Evolutionary conservation across 495 filamentous ascomycete genomes (phyloP), one percentile per base, ranked within the genome.

Genomic region (Penicillium cosmopolitanum): DNA sequence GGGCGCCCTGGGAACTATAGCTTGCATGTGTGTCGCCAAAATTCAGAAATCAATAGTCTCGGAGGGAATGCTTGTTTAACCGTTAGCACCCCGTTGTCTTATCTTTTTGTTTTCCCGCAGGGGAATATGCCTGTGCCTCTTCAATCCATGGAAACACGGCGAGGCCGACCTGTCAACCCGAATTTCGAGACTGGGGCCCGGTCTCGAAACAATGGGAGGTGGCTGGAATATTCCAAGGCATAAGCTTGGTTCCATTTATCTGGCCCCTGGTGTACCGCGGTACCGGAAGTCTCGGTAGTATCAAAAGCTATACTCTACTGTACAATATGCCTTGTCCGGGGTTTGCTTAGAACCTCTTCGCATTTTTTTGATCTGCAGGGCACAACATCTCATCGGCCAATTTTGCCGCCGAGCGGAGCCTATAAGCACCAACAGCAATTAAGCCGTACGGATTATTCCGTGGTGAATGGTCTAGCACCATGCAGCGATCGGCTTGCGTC

Each of bases 401-500:
- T 61, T 56, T 43, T 53, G 16, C 57, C 55, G 50, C 46, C 23
- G 6, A 48, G 23, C 19, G 46, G 8, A 48, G 19, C 11, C 46
- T 23, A 31, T 46, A 38, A 38, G 36, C 6, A 38, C 42, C 16
- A 16, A 16, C 42, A 16, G 15, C n/a, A 16, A 19, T 16, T 44
- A 44, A 44, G 16, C 42, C 42, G 16, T 16, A 8, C 16, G 42
- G 36, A 38, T 12, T 44, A 40, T 40, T 13, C 12, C 11, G 15
- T 40, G 10, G 36, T n/a, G 36, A 40, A 12, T n/a, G n/a, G 57
- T 54, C 62, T 58, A 68, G 63, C 57, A 55, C 42, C 15, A 44
- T 44, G 42, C 5, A 44, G n/a, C 42, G 42, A 64, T 68, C 63
- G 60, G 60, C 66, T 68, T 68, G 66, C 66, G 66, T 68, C 63